These are phyloP conservation scores for Aaosphaeria pasadenensis DNA, from an alignment of 2,329 filamentous ascomycete genomes.

Conservation along the genomic window DNA sequence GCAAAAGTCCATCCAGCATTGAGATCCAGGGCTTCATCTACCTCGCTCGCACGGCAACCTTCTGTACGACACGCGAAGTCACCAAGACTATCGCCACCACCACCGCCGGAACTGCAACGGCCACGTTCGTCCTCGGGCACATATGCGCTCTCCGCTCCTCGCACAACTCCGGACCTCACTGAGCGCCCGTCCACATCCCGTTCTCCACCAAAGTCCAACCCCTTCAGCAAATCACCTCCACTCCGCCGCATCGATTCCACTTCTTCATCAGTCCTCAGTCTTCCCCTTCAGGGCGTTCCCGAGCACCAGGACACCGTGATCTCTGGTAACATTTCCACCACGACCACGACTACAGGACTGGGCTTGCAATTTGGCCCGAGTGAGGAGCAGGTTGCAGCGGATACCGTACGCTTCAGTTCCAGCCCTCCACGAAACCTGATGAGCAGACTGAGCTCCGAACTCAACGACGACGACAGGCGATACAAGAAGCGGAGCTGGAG, in stretches of 20 bases:
- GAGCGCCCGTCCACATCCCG: constrained; percentile 6
- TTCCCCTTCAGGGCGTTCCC: constrained; percentile 22
- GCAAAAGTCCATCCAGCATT: constrained; percentile 14
- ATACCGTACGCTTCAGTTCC: background rate
- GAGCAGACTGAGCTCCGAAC: constrained; percentile 6
- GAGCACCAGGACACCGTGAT: constrained; percentile 15
- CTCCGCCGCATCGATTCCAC: constrained; percentile 10
- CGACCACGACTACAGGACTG: background rate
- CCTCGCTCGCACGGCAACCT: background rate
- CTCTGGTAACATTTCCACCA: constrained; percentile 1
- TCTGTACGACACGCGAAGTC: background rate
- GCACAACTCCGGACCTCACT: constrained; percentile 4
- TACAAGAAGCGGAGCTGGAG: constrained; percentile 27
- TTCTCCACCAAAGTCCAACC: constrained; percentile 1
- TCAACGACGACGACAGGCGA: background rate
- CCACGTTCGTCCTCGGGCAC: background rate
- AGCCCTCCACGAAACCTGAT: constrained; percentile 2
- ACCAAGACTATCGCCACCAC: background rate
- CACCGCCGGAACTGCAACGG: background rate
- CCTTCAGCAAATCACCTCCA: constrained; percentile 1
- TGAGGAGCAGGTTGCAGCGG: background rate
- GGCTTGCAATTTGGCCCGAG: background rate
- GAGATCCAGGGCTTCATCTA: constrained; percentile 1
- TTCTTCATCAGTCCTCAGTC: constrained; percentile 15
- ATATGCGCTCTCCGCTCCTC: background rate